phyloP scores from a whole-genome alignment of 371 early-diverging fungal species.

The Mortierella sp. region DNA sequence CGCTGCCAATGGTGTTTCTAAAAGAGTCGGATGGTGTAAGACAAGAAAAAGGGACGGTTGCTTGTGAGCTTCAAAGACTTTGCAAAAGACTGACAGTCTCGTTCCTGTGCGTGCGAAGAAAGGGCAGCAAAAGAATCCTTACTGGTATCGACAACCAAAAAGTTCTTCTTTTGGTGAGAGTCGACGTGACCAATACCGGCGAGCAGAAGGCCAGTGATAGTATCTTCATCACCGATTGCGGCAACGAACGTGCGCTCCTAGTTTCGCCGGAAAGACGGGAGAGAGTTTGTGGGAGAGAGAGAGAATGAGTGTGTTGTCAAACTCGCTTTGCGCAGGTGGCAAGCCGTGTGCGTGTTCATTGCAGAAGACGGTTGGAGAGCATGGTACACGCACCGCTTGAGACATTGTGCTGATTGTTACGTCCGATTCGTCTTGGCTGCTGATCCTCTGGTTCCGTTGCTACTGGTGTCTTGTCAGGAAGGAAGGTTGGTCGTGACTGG shows the following conservation, averaged over 20 bases:
- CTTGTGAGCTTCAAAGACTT: no score
- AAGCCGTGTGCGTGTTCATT: no score
- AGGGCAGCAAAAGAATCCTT: constrained; percentile 45
- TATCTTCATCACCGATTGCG: constrained; percentile 98
- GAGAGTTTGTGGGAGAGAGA: neutral
- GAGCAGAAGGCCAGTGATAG: constrained; percentile 96
- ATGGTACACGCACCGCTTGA: constrained; percentile 26
- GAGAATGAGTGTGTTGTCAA: neutral
- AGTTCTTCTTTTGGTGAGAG: constrained; percentile 88
- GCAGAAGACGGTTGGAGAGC: no score
- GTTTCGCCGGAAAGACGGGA: neutral
- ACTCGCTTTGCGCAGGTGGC: no score
- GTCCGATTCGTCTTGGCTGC: neutral
- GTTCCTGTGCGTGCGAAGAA: no score
- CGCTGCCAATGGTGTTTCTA: constrained; percentile 90
- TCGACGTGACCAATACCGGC: constrained; percentile 97
- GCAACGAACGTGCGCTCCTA: constrained; percentile 91
- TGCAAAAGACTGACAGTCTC: no score
- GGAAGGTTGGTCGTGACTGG: constrained; percentile 1
- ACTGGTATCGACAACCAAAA: constrained; percentile 95
- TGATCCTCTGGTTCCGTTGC: neutral
- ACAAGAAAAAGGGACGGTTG: no score
- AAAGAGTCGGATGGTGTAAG: no score
- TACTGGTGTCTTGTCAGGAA: neutral
- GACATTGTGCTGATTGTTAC: constrained; percentile 21